These are phyloP conservation scores for Penicillium hordei DNA, from an alignment of 2,329 filamentous ascomycete species.

Conservation along the genomic window DNA sequence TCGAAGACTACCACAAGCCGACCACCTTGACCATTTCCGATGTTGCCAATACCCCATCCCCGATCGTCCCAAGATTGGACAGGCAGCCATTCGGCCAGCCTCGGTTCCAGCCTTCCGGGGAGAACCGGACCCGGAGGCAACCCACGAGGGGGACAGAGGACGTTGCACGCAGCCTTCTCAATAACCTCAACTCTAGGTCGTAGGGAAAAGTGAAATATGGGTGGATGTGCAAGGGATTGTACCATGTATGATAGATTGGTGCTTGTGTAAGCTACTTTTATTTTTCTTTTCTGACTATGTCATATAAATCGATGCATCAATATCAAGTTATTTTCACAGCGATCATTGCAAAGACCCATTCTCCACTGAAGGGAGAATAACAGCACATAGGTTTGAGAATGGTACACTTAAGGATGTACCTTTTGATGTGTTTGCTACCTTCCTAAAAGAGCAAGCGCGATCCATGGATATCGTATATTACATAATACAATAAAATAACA, in stretches of 20 bases:
- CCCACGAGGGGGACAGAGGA: constrained; percentile 27
- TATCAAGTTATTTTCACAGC: constrained; percentile 10
- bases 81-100: constrained; percentile 16
- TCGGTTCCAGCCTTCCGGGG: constrained; percentile 16
- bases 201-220: constrained; percentile 4
- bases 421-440: not conserved
- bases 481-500: not conserved
- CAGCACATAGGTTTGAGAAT: not conserved
- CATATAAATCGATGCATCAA: constrained; percentile 25
- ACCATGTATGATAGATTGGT: constrained; percentile 34
- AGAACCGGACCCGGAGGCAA: constrained; percentile 5
- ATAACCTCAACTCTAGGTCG: constrained; percentile 27
- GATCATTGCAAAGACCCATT: not conserved
- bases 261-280: constrained; percentile 31
- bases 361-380: not conserved
- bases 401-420: not conserved
- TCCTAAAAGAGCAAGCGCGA: not conserved
- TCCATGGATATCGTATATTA: not conserved
- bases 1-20: constrained; percentile 38
- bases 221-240: constrained; percentile 26
- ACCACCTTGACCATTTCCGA: constrained; percentile 29
- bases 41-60: constrained; percentile 25
- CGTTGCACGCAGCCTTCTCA: constrained; percentile 34
- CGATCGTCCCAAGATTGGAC: constrained; percentile 35
- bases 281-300: constrained; percentile 26